A percentile compares a stretch with the other conserved stretches of the same genome.
These are phyloP conservation scores for Parascedosporium putredinis DNA, from an alignment of 2,329 filamentous ascomycete species.

Conservation along the genomic window DNA sequence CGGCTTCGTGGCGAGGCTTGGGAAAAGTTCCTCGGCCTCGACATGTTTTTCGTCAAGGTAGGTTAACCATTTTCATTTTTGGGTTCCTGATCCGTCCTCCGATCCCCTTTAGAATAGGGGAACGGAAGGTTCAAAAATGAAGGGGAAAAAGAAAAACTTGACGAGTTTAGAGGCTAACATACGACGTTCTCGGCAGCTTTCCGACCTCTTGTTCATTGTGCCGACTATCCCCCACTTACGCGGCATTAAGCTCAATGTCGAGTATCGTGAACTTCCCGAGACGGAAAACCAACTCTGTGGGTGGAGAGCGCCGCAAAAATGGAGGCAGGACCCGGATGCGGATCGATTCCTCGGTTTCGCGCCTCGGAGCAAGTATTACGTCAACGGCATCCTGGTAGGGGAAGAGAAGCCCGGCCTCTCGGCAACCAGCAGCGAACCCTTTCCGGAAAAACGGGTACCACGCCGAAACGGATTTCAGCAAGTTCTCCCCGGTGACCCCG, in stretches of 20 bases:
- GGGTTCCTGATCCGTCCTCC: not conserved
- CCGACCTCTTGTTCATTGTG: conserved; percentile 50
- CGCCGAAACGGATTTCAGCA: conserved; percentile 39
- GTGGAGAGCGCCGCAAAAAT: conserved; percentile 38
- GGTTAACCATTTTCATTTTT: conserved; percentile 11
- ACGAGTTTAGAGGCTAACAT: too few species aligned
- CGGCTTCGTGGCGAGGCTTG: conserved; percentile 38
- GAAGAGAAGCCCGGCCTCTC: conserved; percentile 39
- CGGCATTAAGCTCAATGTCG: conserved; percentile 42
- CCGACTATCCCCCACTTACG: conserved; percentile 48
- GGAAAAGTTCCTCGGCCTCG: conserved; percentile 43
- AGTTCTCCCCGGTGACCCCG: conserved; percentile 44
- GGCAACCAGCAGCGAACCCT: conserved; percentile 41
- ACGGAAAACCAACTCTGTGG: conserved; percentile 32
- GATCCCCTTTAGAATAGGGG: too few species aligned
- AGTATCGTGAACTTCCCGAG: conserved; percentile 50
- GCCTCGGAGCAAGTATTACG: conserved; percentile 46
- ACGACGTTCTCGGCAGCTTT: conserved; percentile 34
- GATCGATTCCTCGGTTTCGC: conserved; percentile 41
- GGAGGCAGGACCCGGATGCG: conserved; percentile 47
- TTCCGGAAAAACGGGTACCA: conserved; percentile 43
- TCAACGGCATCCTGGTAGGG: conserved; percentile 42
- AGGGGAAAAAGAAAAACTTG: too few species aligned
- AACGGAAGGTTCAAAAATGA: too few species aligned
- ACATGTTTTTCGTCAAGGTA: conserved; percentile 61